Base-by-base conservation (phyloP, 1,139 yeast species). In the Scheffersomyces insectosa region DNA sequence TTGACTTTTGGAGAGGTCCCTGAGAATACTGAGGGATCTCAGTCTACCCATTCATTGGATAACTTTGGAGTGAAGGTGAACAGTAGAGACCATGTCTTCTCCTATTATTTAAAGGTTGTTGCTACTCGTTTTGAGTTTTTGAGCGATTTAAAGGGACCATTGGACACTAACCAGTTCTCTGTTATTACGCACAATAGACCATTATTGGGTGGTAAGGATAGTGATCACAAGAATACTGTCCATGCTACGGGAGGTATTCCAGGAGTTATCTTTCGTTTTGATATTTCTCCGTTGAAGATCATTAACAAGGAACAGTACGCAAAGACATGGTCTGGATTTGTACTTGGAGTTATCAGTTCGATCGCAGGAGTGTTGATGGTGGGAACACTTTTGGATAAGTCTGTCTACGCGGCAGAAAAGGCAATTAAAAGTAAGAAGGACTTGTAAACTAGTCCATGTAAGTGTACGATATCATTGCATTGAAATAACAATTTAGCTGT, bases 351-450 rank as follows among this genome's bases (percentile, higher is more conserved):
- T 37, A 80, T 93, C 53, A 85, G 96, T 48, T 88, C 95, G 9
- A 78, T 91, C 37, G 98, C 98, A 8, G 98, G 98, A 34, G 93
- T 93, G 9, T 73, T 93, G 47, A 93, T 97, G 42, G 91, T 93
- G 15, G 98, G 96, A 6, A 85, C 97, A 0, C 80, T 91, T 37
- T 66, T 91, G 39, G 99, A 93, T 63, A 78, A 91, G 49, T 83
- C 95, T 3, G 87, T 89, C 8, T 90, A 89, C 81, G 95, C 88
- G 16, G 97, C 97, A 1, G 93, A 89, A 61, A 82, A 82, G 62
- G 89, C 85, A 9, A 68, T 91, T 31, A 77, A 81, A 63, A 82
- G 87, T 27, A 88, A 90, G 65, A 91, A 93, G 58, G 73, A 72
- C 46, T 42, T 68, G 44, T 73, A 61, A 52, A 38, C 23, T 12